Evolutionary conservation across 805 yeast genomes (phyloP), one percentile per base, ranked within the genome.

Genomic region (Ogataea neopini): DNA sequence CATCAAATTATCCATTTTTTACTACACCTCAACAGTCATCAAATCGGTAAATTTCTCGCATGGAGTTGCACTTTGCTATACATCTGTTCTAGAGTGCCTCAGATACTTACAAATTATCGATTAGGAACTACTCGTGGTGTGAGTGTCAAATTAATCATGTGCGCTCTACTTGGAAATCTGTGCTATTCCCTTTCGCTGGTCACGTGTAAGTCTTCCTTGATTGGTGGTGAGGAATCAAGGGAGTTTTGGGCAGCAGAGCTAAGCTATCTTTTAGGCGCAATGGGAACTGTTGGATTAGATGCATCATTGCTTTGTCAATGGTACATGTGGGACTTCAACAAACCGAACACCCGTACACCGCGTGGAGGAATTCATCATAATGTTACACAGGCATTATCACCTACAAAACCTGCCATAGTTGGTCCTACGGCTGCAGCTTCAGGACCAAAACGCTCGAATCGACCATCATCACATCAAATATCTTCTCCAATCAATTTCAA

Each of bases 21-120:
- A 6, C 11, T 46, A 2, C 44, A 60, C 1, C 39, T 62, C 34
- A 49, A 54, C 35, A 34, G 37, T 3, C 41, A 47, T 25, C 50
- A 53, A 14, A 9, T 60, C 9, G 72, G 71, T 1, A 56, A 53
- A 20, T 22, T 62, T 2, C 50, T 79, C 15, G 82, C 83, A 0
- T 79, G 83, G 83, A 56, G 68, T 2, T 78, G 82, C 50, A 75
- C 83, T 1, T 45, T 59, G 4, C 71, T 79, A 1, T 79, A 79
- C 51, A 63, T 78, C 40, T 49, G 69, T 7, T 79, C 83, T 3
- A 61, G 84, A 44, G 66, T 77, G 34, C 84, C 84, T 0, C 84
- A 79, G 51, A 59, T 79, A 20, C 61, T 69, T 49, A 74, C 75
- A 38, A 79, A 79, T 55, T 70, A 71, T 55, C 54, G 58, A 42